phyloP scores from a whole-genome alignment of 2,329 filamentous ascomycete genomes.

The Alternaria hordeiaustralica region DNA sequence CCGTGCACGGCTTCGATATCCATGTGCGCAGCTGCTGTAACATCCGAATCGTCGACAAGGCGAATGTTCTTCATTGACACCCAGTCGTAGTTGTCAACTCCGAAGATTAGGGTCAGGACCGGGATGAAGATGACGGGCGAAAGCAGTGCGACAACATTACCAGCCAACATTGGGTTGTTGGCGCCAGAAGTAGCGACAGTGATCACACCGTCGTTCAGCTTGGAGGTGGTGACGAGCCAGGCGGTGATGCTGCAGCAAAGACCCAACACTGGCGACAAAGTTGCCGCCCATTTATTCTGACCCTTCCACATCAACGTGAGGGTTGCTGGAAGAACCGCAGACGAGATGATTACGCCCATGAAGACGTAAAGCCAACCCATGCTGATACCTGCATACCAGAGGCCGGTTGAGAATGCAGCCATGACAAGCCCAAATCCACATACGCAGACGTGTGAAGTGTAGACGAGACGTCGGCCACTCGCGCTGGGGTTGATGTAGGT shows the following conservation, averaged over 20 bases:
- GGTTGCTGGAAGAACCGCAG: constrained; percentile 81
- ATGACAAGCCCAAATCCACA: constrained; percentile 80
- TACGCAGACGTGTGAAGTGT: constrained; percentile 76
- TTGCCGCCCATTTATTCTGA: constrained; percentile 77
- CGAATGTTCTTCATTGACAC: constrained; percentile 80
- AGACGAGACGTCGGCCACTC: constrained; percentile 76
- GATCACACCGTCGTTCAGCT: constrained; percentile 42
- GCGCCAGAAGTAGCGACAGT: constrained; percentile 62
- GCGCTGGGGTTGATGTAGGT: constrained; percentile 81
- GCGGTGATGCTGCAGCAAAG: constrained; percentile 69
- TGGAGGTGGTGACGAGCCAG: constrained; percentile 46
- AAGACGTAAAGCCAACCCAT: constrained; percentile 90
- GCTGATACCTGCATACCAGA: constrained; percentile 52
- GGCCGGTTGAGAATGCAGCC: constrained; percentile 77
- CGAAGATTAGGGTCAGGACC: constrained; percentile 72
- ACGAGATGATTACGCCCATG: constrained; percentile 90
- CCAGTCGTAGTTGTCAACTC: constrained; percentile 82
- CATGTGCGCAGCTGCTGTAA: constrained; percentile 66
- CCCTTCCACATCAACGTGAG: constrained; percentile 81
- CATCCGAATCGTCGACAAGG: constrained; percentile 76
- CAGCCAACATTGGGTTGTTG: constrained; percentile 82
- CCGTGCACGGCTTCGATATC: constrained; percentile 66
- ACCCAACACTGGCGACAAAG: constrained; percentile 70
- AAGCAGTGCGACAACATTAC: constrained; percentile 82
- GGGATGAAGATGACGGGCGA: constrained; percentile 78